Evolutionary conservation across 768 basidiomycete genomes (phyloP).

Genomic region (Suillus alpinus): DNA sequence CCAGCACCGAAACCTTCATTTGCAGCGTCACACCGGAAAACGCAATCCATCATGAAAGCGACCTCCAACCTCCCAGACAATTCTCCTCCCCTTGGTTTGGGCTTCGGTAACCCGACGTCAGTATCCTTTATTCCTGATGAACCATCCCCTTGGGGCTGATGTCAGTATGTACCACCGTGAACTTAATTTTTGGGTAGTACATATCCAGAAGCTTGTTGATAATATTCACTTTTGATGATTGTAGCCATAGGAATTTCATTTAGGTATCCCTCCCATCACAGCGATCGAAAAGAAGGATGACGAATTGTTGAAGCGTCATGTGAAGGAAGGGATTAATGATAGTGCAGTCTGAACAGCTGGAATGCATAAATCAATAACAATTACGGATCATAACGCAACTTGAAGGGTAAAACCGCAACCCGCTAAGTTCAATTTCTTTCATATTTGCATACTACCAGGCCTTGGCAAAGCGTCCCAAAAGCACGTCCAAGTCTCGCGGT

Average conservation of each 20-base stretch:
- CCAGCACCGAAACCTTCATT: slow-evolving; percentile 21
- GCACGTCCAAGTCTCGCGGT: too few relatives aligned
- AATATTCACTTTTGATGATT: background rate
- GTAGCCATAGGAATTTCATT: background rate
- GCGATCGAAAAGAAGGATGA: background rate
- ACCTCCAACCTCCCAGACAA: slow-evolving; percentile 2
- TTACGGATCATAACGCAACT: background rate
- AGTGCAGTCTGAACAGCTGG: too few relatives aligned
- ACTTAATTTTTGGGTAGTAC: slow-evolving; percentile 4
- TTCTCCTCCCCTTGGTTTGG: slow-evolving; percentile 8
- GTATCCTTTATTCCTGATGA: slow-evolving; percentile 22
- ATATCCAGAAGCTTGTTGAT: background rate
- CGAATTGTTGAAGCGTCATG: background rate
- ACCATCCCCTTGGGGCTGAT: slow-evolving; percentile 32
- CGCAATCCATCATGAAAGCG: slow-evolving; percentile 11
- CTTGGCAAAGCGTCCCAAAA: too few relatives aligned
- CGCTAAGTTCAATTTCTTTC: background rate
- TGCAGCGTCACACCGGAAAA: slow-evolving; percentile 16
- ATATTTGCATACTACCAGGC: background rate
- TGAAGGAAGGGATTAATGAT: too few relatives aligned
- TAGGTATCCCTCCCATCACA: background rate
- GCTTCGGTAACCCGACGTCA: slow-evolving; percentile 9
- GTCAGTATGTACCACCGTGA: slow-evolving; percentile 6
- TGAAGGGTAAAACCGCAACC: background rate
- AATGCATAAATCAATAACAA: too few relatives aligned